Evolutionary conservation across 495 filamentous ascomycete species (phyloP), one percentile per base, ranked within the genome.

Genomic region (Astrothelium macrocarpum): DNA sequence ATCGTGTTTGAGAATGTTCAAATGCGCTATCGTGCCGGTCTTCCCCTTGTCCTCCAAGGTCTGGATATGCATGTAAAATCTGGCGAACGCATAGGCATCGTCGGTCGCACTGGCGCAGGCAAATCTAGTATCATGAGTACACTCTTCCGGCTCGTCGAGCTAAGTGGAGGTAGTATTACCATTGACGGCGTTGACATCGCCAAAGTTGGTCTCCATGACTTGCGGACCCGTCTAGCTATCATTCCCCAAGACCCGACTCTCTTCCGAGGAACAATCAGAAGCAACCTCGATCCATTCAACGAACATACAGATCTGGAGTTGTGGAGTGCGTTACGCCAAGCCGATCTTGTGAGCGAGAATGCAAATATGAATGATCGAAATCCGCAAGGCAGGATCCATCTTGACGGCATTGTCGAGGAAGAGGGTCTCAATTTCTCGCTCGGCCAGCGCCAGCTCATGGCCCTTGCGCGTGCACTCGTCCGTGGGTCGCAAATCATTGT

Each of bases 231-330:
- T 5, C 81, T 98, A 0, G 88, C 93, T 29, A 97, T 97, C 76
- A 97, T 98, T 71, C 93, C 93, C 0, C 93, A 98, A 73, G 93
- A 97, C 71, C 93, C 93, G 1, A 96, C 94, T 0, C 83, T 98
- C 0, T 98, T 98, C 83, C 84, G 85, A 32, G 93, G 93, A 46
- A 96, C 93, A 0, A 85, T 98, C 9, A 85, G 94, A 14, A 86
- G 83, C 62, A 98, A 98, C 70, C 82, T 98, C 5, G 93, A 97
- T 70, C 93, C 93, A 0, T 97, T 97, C 77, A 80, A 84, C 69
- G 87, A 96, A 72, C 89, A 96, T 72, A 82, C 83, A 1, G 94
- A 97, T 69, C 81, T 93, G 20, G 87, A 91, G 70, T 83, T 97
- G 10, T 96, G 91, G 92, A 83, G 82, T 2, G 91, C 91, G 1